Evolutionary conservation across 2,329 filamentous ascomycete species (phyloP).

Genomic region (Leptographium galeiforme): DNA sequence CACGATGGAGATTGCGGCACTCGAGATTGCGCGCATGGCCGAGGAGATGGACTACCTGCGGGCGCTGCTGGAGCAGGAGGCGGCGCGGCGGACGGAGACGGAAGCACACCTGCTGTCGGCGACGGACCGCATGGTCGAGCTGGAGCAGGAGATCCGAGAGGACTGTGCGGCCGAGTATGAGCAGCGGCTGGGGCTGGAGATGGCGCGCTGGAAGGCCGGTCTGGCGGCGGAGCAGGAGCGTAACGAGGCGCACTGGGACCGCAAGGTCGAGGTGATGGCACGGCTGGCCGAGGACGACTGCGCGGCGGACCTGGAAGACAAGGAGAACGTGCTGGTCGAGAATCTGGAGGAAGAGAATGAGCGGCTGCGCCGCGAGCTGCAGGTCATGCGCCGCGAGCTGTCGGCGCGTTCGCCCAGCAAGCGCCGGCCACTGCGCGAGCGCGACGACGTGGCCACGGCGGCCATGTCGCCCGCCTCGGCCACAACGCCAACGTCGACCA

Average conservation of each 20-base stretch:
- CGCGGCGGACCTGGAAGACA: conserved; percentile 35
- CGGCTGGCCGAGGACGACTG: conserved; percentile 25
- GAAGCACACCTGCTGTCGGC: conserved; percentile 62
- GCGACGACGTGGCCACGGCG: conserved; percentile 28
- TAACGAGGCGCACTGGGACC: conserved; percentile 74
- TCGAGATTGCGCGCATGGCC: conserved; percentile 67
- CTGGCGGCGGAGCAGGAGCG: conserved; percentile 68
- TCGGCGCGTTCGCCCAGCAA: conserved; percentile 49
- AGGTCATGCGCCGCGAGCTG: conserved; percentile 52
- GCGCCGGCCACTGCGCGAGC: conserved; percentile 39
- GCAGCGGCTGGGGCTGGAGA: conserved; percentile 56
- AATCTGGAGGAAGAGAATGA: conserved; percentile 61
- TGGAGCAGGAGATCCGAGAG: conserved; percentile 77
- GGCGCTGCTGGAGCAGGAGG: conserved; percentile 55
- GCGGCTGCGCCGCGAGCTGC: conserved; percentile 50
- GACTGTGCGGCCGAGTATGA: conserved; percentile 86
- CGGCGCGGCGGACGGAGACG: conserved; percentile 53
- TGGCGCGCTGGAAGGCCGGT: conserved; percentile 66
- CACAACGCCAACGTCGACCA: conserved; percentile 6
- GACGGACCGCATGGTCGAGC: conserved; percentile 48
- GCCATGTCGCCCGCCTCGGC: not conserved
- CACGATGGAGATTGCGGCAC: conserved; percentile 69
- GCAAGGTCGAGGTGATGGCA: conserved; percentile 56
- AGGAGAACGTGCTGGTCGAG: conserved; percentile 49
- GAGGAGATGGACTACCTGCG: conserved; percentile 67